Evolutionary conservation across 176 grass and related monocot genomes (phyloP).

Genomic region (Eleusine coracana): DNA sequence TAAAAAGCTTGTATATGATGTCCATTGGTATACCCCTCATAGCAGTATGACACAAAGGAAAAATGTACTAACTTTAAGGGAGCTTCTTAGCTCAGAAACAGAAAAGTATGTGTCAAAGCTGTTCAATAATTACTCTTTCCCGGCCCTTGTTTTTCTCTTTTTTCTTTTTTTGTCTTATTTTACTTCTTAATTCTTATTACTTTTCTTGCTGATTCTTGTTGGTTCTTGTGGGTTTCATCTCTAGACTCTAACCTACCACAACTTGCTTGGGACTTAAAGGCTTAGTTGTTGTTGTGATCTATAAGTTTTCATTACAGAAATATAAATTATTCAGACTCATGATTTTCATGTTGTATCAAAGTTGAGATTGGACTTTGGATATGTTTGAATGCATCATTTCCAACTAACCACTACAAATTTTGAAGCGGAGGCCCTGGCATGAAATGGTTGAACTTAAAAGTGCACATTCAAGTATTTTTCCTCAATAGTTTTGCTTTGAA

Average conservation of each 20-base stretch:
- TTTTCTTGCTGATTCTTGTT: no score
- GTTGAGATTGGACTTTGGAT: background rate
- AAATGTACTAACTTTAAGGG: background rate
- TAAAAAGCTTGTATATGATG: background rate
- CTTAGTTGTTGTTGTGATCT: background rate
- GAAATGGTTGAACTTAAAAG: background rate
- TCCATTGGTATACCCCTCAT: background rate
- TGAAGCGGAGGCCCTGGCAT: background rate
- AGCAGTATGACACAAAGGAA: background rate
- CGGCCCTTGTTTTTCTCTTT: no score
- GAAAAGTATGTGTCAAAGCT: background rate
- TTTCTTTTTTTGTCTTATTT: no score
- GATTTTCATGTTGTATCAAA: constrained; percentile 1
- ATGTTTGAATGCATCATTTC: background rate
- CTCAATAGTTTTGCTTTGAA: background rate
- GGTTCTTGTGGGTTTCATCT: background rate
- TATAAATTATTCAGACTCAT: background rate
- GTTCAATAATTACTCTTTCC: background rate
- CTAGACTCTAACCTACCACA: background rate
- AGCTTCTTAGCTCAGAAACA: background rate
- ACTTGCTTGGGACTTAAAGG: background rate
- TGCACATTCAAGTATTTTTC: background rate
- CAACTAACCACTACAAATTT: constrained; percentile 1
- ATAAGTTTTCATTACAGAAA: background rate
- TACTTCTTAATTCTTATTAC: no score